Conservation (phyloP, 2,329 filamentous ascomycete species). For the Mariannaea sp. region DNA sequence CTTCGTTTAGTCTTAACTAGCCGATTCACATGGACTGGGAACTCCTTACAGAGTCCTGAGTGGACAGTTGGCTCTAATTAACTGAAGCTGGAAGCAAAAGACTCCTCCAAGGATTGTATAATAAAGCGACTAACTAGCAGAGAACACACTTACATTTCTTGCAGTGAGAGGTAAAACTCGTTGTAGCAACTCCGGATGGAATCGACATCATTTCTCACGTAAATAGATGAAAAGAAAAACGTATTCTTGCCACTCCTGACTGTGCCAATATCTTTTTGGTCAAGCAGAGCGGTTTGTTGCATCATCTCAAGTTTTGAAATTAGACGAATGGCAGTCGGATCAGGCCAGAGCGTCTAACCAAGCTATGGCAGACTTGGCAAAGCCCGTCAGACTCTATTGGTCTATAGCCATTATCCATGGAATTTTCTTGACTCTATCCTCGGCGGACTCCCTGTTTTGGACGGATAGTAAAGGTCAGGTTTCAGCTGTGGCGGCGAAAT, state of each 20-base stretch:
- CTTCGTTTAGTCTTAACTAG: background rate
- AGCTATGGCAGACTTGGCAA: background rate
- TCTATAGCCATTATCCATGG: constrained; percentile 9
- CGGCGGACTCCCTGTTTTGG: constrained; percentile 16
- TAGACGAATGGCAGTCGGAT: constrained; percentile 1
- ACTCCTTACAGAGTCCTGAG: background rate
- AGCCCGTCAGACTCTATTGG: constrained; percentile 5
- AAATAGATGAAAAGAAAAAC: no score
- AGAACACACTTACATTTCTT: background rate
- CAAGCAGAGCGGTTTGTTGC: background rate
- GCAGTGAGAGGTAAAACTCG: background rate
- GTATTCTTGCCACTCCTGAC: no score
- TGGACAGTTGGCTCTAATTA: background rate
- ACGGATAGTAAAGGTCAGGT: constrained; percentile 17
- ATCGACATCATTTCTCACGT: no score
- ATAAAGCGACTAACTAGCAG: no score
- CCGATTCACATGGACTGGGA: background rate
- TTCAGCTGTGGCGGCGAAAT: constrained; percentile 30
- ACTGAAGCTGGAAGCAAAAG: no score
- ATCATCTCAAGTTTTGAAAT: constrained; percentile 1
- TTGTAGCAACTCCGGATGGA: no score
- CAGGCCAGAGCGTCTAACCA: constrained; percentile 4
- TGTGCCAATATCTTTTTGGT: no score
- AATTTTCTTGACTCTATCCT: constrained; percentile 15
- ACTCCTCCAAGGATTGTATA: no score